Percentiles rank a stretch among this genome's conserved stretches.
Evolutionary conservation across 1,139 yeast genomes (phyloP).

Genomic region (Diutina scorzettiae): DNA sequence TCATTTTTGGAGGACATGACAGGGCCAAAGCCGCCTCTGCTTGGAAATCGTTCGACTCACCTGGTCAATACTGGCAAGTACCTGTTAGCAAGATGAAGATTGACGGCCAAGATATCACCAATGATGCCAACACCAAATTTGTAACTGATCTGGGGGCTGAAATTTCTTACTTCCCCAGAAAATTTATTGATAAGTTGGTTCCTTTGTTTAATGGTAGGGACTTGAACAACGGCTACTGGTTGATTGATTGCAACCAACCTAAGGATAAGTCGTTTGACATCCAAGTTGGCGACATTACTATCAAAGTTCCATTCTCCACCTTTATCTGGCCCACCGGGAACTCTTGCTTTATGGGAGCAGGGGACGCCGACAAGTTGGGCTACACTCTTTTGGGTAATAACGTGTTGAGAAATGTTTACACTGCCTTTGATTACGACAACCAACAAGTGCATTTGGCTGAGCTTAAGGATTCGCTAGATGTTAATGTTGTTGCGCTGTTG

Average conservation of each 20-base stretch:
- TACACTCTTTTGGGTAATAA: not conserved
- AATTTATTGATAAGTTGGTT: not conserved
- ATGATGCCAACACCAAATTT: not conserved
- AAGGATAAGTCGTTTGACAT: slow-evolving; percentile 5
- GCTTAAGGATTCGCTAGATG: not conserved
- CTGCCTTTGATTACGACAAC: not conserved
- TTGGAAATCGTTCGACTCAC: not conserved
- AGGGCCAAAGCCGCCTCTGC: not conserved
- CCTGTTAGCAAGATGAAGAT: not conserved
- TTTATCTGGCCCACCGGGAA: slow-evolving; percentile 6
- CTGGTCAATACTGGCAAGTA: slow-evolving; percentile 3
- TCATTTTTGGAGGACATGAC: slow-evolving; percentile 2
- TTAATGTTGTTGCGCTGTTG: not conserved
- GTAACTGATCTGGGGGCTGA: slow-evolving; percentile 2
- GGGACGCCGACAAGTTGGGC: not conserved
- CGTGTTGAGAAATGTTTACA: slow-evolving; percentile 1
- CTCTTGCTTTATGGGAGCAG: not conserved
- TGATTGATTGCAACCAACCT: slow-evolving; percentile 7
- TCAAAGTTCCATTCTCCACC: slow-evolving; percentile 9
- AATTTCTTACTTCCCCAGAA: slow-evolving; percentile 1
- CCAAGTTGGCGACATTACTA: slow-evolving; percentile 7
- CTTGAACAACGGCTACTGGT: slow-evolving; percentile 1
- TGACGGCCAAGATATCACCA: not conserved
- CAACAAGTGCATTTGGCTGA: not conserved
- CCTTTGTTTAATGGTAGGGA: not conserved